Percentiles rank a stretch among this genome's conserved stretches.
Conservation (phyloP, 139 green algal genomes). For the Gonium pectorale region DNA sequence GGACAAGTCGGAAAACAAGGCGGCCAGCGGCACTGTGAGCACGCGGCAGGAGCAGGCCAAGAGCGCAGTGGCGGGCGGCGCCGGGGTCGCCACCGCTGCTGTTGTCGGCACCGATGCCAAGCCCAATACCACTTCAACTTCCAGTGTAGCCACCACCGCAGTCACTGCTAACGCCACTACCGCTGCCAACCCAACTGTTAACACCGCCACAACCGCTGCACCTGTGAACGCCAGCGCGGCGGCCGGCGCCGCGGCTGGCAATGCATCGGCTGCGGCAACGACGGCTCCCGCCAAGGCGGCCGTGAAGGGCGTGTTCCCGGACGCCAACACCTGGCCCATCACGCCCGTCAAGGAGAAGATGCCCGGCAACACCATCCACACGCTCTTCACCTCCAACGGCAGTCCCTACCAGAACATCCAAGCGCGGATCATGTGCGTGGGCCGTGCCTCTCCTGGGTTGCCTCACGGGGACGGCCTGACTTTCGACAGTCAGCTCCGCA, state of each 20-base stretch:
- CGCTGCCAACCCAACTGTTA: neutral
- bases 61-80: neutral
- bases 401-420: constrained; percentile 94
- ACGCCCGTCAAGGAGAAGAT: constrained; percentile 41
- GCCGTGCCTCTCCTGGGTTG: too few species aligned
- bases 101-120: neutral
- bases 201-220: neutral
- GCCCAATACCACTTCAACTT: neutral
- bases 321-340: constrained; percentile 42
- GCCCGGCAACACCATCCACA: constrained; percentile 81
- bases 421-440: constrained; percentile 84
- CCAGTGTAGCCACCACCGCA: neutral
- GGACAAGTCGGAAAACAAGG: constrained; percentile 32
- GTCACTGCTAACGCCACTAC: neutral
- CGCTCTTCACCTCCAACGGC: constrained; percentile 91
- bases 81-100: neutral
- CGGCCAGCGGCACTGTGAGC: neutral
- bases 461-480: too few species aligned
- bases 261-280: neutral
- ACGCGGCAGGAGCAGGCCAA: constrained; percentile 2
- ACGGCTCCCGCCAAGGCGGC: neutral
- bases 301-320: constrained; percentile 33
- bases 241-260: neutral
- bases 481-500: too few species aligned
- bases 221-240: neutral